Evolutionary conservation across 768 basidiomycete species (phyloP), one percentile per base, ranked within the genome.

Genomic region (Leccinum pellstonianum): DNA sequence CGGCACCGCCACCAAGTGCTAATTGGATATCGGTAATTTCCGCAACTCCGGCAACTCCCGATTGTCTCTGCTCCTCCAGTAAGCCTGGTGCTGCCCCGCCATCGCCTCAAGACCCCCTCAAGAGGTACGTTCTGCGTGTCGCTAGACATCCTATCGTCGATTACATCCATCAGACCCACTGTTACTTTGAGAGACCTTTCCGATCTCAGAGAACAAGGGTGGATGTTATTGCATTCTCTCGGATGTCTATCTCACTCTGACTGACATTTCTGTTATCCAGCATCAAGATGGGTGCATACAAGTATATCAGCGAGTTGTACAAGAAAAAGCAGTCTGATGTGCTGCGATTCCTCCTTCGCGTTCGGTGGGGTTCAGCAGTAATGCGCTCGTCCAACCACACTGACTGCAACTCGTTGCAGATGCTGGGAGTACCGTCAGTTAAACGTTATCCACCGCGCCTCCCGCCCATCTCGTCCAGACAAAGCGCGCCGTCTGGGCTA

Each of bases 371-470:
- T 77, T 50, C 15, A 31, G 50, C 49, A 23, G 52, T 31, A 9
- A 55, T 7, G 2, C 25, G 55, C 8, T 43, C 33, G 12, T 46
- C 52, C 27, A 15, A 8, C 50, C 49, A 38, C 27, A 3, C 62
- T 62, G 23, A 72, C 41, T 54, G 38, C 31, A 43, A 21, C 35
- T 23, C 9, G 38, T 54, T 62, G 5, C 57, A 93, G 91, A 69
- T 96, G 94, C 86, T 97, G 95, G 95, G 95, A 98, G 74, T 97
- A 95, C 81, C 91, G 97, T 66, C 97, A 99, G 77, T 80, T 98
- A 71, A 94, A 97, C 70, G 94, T 99, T 67, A 92, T 98, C 74
- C 96, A 98, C 82, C 91, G 97, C 69, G 96, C 95, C 50, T 95
- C 95, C 64, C 92, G 96, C 62, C 96, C 97, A 51, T 98, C 96